phyloP scores from a whole-genome alignment of 1,139 yeast species.

The Kodamaea arcana region DNA sequence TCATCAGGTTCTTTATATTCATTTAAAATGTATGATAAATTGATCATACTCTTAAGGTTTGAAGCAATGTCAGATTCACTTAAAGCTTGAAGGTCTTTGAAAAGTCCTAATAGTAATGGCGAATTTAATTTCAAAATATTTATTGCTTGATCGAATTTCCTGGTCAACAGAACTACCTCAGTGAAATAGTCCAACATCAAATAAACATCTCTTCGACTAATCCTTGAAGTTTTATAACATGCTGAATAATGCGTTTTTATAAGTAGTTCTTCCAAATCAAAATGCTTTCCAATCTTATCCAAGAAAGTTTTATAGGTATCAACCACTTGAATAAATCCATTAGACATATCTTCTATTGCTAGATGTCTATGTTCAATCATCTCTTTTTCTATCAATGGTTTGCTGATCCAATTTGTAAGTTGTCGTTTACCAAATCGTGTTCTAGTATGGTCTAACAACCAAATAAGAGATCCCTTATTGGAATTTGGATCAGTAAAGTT shows the following conservation, averaged over 20 bases:
- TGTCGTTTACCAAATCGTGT: conserved; percentile 73
- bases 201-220: conserved; percentile 65
- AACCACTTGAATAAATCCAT: conserved; percentile 41
- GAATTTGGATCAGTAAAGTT: conserved; percentile 54
- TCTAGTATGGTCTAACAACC: conserved; percentile 76
- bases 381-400: conserved; percentile 57
- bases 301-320: conserved; percentile 50
- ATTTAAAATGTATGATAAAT: conserved; percentile 52
- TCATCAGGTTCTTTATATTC: conserved; percentile 39
- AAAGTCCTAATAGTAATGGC: conserved; percentile 21
- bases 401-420: conserved; percentile 66
- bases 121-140: conserved; percentile 16
- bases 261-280: conserved; percentile 65
- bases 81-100: conserved; percentile 20
- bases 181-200: conserved; percentile 49
- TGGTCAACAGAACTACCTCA: conserved; percentile 30
- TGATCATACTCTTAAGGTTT: conserved; percentile 49
- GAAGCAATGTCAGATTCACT: conserved; percentile 17
- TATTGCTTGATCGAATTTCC: conserved; percentile 22
- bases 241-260: conserved; percentile 63
- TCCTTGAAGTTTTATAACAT: conserved; percentile 32
- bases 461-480: conserved; percentile 64
- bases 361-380: conserved; percentile 56
- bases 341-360: conserved; percentile 61
- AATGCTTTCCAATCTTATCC: conserved; percentile 22